phyloP scores from a whole-genome alignment of 495 filamentous ascomycete species.

The Hypoxylon fuscum region DNA sequence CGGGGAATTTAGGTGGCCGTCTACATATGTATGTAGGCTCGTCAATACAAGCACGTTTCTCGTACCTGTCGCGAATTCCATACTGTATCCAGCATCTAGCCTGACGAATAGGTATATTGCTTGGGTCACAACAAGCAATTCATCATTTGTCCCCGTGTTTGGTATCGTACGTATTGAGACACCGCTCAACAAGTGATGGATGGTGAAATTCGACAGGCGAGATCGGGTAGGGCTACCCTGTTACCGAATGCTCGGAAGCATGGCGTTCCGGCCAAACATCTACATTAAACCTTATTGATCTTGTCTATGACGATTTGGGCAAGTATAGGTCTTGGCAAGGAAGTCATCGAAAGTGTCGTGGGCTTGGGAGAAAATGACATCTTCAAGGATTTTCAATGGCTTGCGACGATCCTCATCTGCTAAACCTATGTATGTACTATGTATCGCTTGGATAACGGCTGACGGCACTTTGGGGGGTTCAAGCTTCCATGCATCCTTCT shows the following conservation, averaged over 20 bases:
- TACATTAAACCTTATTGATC: conserved; percentile 3
- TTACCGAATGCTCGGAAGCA: conserved; percentile 36
- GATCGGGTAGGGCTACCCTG: conserved; percentile 35
- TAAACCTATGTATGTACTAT: not conserved
- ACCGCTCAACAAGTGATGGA: conserved; percentile 15
- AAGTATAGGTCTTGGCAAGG: conserved; percentile 9
- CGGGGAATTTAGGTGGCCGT: conserved; percentile 9
- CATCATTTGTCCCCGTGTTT: not conserved
- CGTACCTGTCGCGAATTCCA: conserved; percentile 8
- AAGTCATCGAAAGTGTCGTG: conserved; percentile 1
- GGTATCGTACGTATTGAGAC: not conserved
- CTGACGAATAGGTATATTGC: conserved; percentile 15
- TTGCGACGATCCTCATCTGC: conserved; percentile 34
- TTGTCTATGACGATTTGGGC: conserved; percentile 11
- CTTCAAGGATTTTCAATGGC: conserved; percentile 17
- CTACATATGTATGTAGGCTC: too few relatives aligned
- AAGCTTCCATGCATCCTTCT: conserved; percentile 39
- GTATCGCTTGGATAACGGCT: conserved; percentile 17
- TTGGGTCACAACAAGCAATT: not conserved
- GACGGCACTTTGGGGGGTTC: conserved; percentile 15
- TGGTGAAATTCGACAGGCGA: conserved; percentile 12
- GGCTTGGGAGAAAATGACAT: not conserved
- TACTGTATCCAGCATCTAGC: too few relatives aligned
- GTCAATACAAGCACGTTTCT: not conserved
- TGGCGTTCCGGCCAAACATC: conserved; percentile 30